A percentile compares a stretch with the other conserved stretches of the same genome.
phyloP scores from a whole-genome alignment of 345 rosid genomes.

The Camelina hispida region DNA sequence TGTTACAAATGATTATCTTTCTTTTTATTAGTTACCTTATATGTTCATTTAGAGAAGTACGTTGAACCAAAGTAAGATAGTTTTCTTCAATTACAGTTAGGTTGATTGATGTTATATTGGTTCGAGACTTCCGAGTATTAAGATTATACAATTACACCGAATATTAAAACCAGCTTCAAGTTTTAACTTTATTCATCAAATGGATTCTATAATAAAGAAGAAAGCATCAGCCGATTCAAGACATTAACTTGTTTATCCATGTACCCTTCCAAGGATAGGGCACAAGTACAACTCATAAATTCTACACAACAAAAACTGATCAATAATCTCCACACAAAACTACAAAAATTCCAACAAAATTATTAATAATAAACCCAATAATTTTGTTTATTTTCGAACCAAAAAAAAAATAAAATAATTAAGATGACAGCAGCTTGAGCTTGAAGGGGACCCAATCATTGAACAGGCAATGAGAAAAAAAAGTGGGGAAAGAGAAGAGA shows the following conservation, averaged over 20 bases:
- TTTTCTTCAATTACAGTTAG: constrained; percentile 4
- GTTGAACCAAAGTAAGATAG: constrained; percentile 18
- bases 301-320: constrained; percentile 24
- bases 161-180: not conserved
- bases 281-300: constrained; percentile 46
- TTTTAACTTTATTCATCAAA: not conserved
- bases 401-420: constrained; percentile 26
- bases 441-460: constrained; percentile 46
- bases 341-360: constrained; percentile 41
- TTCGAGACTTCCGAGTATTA: not conserved
- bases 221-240: constrained; percentile 29
- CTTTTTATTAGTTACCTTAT: no score
- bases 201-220: not conserved
- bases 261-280: constrained; percentile 37
- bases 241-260: constrained; percentile 14
- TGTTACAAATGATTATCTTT: no score
- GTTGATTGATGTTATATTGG: not conserved
- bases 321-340: constrained; percentile 42
- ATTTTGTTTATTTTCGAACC: constrained; percentile 9
- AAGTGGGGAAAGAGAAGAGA: constrained; percentile 1
- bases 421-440: constrained; percentile 46
- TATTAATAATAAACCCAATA: constrained; percentile 8
- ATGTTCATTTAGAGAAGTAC: not conserved
- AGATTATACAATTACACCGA: not conserved
- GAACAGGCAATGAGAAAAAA: constrained; percentile 19